These are phyloP conservation scores for Thelonectria rubi DNA, from an alignment of 2,329 filamentous ascomycete species.

Conservation along the genomic window DNA sequence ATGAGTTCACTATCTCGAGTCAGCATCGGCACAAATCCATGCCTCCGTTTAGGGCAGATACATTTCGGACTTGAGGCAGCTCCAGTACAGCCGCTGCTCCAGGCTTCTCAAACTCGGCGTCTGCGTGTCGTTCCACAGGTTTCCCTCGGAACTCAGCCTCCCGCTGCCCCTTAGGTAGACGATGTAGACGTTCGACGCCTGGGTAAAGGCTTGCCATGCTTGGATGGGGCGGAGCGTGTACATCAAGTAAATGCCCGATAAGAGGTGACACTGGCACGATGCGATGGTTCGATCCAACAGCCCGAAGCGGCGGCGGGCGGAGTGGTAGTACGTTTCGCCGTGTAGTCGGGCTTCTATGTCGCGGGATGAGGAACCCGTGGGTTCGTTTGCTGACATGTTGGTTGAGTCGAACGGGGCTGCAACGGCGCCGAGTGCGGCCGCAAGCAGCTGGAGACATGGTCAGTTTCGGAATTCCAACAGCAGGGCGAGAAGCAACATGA, in stretches of 20 bases:
- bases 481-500: background rate
- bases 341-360: background rate
- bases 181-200: constrained; percentile 17
- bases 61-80: constrained; percentile 19
- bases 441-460: constrained; percentile 9
- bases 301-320: constrained; percentile 25
- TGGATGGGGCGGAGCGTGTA: constrained; percentile 27
- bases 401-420: constrained; percentile 9
- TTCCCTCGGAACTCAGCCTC: constrained; percentile 5
- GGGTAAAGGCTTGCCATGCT: constrained; percentile 25
- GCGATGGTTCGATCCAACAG: constrained; percentile 26
- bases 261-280: constrained; percentile 28
- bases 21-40: background rate
- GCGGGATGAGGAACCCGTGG: background rate
- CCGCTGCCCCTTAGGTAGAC: constrained; percentile 22
- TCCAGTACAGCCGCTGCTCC: constrained; percentile 20
- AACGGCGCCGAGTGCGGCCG: constrained; percentile 16
- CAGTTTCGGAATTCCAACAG: background rate
- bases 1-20: constrained; percentile 2
- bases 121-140: constrained; percentile 16
- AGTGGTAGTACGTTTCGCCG: constrained; percentile 25
- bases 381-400: background rate
- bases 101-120: constrained; percentile 2
- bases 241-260: constrained; percentile 29
- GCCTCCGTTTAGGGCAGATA: background rate